phyloP scores from a whole-genome alignment of 2,329 filamentous ascomycete genomes.

The Penicillium sclerotigenum region DNA sequence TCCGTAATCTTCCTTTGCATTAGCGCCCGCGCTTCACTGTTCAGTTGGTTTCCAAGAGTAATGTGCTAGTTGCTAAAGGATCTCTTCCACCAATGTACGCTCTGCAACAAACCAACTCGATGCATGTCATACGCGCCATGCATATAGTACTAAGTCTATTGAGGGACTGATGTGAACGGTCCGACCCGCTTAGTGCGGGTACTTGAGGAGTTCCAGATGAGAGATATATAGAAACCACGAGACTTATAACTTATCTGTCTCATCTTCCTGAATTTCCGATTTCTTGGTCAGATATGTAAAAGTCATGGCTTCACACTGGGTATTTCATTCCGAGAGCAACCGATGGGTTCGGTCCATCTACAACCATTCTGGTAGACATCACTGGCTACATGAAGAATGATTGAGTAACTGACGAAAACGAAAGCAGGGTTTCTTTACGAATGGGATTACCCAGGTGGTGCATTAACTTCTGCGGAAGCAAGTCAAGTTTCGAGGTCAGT shows the following conservation, averaged over 20 bases:
- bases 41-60: background rate
- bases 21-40: background rate
- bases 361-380: background rate
- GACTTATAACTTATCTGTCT: background rate
- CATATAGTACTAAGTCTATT: background rate
- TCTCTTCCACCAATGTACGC: background rate
- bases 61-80: background rate
- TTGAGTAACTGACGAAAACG: background rate
- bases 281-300: background rate
- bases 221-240: background rate
- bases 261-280: background rate
- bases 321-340: background rate
- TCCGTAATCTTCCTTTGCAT: background rate
- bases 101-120: conserved; percentile 1
- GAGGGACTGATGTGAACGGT: background rate
- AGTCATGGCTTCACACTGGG: conserved; percentile 4
- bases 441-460: background rate
- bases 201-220: background rate
- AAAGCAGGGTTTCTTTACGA: background rate
- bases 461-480: too few species aligned
- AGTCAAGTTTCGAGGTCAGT: background rate
- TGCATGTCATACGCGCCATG: conserved; percentile 8
- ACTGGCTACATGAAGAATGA: too few species aligned
- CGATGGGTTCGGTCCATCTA: conserved; percentile 7
- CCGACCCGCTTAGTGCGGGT: conserved; percentile 1